phyloP scores from a whole-genome alignment of 352 stramenopile species.

The Nothophytophthora sp. region DNA sequence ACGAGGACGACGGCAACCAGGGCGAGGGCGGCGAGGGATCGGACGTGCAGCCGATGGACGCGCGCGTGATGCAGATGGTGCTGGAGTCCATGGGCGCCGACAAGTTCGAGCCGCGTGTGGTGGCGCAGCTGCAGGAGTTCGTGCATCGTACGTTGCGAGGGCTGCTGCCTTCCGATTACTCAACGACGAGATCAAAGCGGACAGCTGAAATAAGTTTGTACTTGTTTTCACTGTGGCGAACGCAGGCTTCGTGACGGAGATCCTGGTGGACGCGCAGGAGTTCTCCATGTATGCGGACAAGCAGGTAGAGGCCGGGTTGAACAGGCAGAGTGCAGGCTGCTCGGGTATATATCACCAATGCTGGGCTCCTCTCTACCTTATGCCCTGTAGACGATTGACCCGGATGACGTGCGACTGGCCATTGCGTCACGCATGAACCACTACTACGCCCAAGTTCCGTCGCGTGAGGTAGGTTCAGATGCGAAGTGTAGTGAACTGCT shows the following conservation, averaged over 20 bases:
- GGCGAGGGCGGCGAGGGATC: conserved; percentile 31
- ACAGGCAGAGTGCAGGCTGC: neutral
- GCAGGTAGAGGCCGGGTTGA: conserved; percentile 27
- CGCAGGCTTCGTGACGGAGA: conserved; percentile 78
- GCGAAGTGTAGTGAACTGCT: neutral
- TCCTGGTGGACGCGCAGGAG: conserved; percentile 85
- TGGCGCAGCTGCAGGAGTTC: conserved; percentile 83
- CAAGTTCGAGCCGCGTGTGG: conserved; percentile 78
- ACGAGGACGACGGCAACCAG: conserved; percentile 64
- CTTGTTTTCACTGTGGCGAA: no score
- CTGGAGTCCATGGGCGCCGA: conserved; percentile 83
- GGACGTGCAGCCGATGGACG: conserved; percentile 60
- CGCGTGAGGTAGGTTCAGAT: conserved; percentile 50
- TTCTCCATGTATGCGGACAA: conserved; percentile 83
- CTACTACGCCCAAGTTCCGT: conserved; percentile 73
- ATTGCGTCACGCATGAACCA: conserved; percentile 80
- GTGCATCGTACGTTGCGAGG: conserved; percentile 83
- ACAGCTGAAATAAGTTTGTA: no score
- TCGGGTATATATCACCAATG: neutral
- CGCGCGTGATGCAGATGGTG: conserved; percentile 54
- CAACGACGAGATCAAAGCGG: no score
- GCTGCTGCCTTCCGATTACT: no score
- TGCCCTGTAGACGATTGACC: conserved; percentile 50
- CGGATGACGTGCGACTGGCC: conserved; percentile 77
- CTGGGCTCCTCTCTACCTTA: conserved; percentile 10